Evolutionary conservation across 164 flowering plant genomes (phyloP).

Genomic region (Piper longum): DNA sequence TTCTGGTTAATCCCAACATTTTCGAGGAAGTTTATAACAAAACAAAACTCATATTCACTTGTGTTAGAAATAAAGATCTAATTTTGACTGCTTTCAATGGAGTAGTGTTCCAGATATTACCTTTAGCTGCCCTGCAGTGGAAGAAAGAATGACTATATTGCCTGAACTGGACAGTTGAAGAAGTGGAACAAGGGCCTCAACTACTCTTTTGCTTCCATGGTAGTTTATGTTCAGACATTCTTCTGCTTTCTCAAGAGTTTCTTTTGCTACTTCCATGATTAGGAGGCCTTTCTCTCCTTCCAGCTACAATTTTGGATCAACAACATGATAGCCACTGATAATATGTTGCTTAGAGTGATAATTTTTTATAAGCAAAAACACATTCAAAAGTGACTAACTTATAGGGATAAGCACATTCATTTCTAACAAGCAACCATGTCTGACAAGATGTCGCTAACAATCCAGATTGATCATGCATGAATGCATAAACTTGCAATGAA

Average conservation of each 20-base stretch:
- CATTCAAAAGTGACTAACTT: too few species aligned
- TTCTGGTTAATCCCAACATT: too few species aligned
- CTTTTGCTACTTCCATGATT: constrained; percentile 25
- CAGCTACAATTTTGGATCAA: constrained; percentile 24
- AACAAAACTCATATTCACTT: background rate
- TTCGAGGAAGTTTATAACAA: too few species aligned
- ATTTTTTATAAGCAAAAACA: too few species aligned
- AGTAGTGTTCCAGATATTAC: background rate
- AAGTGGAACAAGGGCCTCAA: constrained; percentile 20
- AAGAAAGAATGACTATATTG: constrained; percentile 16
- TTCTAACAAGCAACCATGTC: too few species aligned
- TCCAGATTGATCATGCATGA: too few species aligned
- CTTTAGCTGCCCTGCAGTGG: constrained; percentile 8
- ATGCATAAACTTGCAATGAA: too few species aligned
- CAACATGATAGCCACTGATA: background rate
- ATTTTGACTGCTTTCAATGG: background rate
- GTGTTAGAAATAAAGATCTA: background rate
- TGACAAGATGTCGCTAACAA: too few species aligned
- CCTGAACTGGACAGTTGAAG: constrained; percentile 15
- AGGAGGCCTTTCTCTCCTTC: constrained; percentile 33
- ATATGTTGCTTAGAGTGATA: background rate
- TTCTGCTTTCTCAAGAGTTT: constrained; percentile 9
- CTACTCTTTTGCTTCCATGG: constrained; percentile 16
- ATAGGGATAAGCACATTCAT: too few species aligned
- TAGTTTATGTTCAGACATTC: constrained; percentile 20